These are phyloP conservation scores for Penicillium sp. DNA, from an alignment of 2,329 filamentous ascomycete species.

Conservation along the genomic window DNA sequence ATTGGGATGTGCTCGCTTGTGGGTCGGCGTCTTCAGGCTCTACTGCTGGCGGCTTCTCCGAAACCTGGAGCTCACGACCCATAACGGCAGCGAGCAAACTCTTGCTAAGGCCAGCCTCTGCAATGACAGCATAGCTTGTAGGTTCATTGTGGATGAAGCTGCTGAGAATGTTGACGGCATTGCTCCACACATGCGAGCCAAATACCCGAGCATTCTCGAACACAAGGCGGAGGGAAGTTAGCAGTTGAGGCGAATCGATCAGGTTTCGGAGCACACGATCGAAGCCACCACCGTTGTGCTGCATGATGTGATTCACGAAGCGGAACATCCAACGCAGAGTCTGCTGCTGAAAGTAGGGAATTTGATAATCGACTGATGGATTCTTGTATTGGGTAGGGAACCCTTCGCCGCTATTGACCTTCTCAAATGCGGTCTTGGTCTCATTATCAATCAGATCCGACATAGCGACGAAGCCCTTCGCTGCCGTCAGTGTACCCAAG, in stretches of 20 bases:
- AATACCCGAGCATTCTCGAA: conserved; percentile 78
- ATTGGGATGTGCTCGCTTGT: conserved; percentile 39
- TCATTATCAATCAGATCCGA: conserved; percentile 83
- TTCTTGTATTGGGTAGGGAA: conserved; percentile 74
- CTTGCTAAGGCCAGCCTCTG: conserved; percentile 87
- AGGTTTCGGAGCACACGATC: conserved; percentile 89
- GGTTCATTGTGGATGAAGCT: conserved; percentile 99
- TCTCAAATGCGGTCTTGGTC: conserved; percentile 67
- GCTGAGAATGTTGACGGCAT: conserved; percentile 85
- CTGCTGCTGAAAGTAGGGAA: conserved; percentile 91
- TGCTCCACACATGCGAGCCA: conserved; percentile 94
- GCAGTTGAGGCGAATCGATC: conserved; percentile 85
- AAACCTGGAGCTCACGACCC: conserved; percentile 39
- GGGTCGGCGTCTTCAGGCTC: conserved; percentile 22
- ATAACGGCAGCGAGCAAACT: conserved; percentile 82
- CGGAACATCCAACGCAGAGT: conserved; percentile 92
- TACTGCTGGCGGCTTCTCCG: conserved; percentile 33
- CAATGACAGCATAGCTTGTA: conserved; percentile 93
- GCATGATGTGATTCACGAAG: conserved; percentile 94
- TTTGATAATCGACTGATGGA: conserved; percentile 84
- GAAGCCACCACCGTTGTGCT: conserved; percentile 77
- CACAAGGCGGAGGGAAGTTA: conserved; percentile 76
- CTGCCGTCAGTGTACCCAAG: conserved; percentile 77
- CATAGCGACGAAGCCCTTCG: conserved; percentile 84
- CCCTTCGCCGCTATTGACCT: conserved; percentile 68